These are phyloP conservation scores for Arabis alpina DNA, from an alignment of 345 rosid genomes.

Conservation along the genomic window DNA sequence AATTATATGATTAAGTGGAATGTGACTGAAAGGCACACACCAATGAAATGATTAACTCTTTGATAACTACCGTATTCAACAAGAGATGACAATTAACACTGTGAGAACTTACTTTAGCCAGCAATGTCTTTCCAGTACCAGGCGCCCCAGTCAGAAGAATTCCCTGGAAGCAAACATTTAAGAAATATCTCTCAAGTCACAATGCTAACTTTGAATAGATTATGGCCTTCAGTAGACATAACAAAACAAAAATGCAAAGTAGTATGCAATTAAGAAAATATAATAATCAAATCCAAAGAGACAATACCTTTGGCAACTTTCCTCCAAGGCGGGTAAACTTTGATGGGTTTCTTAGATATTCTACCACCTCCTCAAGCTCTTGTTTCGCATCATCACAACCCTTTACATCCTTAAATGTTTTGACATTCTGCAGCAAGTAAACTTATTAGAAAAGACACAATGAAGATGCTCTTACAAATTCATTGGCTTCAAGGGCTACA, in stretches of 20 bases:
- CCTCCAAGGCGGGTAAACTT: constrained; percentile 99
- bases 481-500: constrained; percentile 7
- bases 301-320: constrained; percentile 92
- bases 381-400: constrained; percentile 99
- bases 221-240: neutral
- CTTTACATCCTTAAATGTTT: constrained; percentile 99
- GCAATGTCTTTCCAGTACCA: constrained; percentile 98
- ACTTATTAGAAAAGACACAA: constrained; percentile 33
- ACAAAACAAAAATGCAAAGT: constrained; percentile 19
- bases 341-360: constrained; percentile 89
- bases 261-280: constrained; percentile 2
- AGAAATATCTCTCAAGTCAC: constrained; percentile 17
- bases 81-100: constrained; percentile 2
- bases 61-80: constrained; percentile 1
- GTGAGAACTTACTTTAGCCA: constrained; percentile 78
- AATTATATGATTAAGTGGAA: neutral
- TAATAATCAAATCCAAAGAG: constrained; percentile 16
- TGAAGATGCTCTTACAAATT: neutral
- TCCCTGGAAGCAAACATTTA: constrained; percentile 62
- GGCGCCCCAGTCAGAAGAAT: constrained; percentile 99
- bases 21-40: neutral
- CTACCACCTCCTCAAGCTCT: constrained; percentile 98
- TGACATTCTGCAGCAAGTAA: constrained; percentile 74
- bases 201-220: constrained; percentile 14
- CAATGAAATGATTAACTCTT: constrained; percentile 14